Conservation (phyloP, 2,329 filamentous ascomycete species). For the Hymenoscyphus infarciens region DNA sequence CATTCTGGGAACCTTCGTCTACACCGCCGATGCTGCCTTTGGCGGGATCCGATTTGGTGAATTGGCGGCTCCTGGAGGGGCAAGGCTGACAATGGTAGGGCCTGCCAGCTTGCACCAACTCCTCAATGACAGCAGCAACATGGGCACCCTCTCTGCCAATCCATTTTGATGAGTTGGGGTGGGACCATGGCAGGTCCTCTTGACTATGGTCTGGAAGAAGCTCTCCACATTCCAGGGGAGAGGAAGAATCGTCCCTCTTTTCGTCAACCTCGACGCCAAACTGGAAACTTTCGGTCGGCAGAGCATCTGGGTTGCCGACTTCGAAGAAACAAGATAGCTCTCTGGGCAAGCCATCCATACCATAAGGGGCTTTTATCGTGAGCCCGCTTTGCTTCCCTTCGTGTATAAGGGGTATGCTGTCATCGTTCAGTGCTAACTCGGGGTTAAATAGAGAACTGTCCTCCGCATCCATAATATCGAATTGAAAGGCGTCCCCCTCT, state of each 20-base stretch:
- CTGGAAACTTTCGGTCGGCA: neutral
- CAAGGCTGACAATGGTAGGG: neutral
- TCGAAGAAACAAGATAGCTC: neutral
- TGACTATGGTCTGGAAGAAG: neutral
- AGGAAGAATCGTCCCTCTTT: neutral
- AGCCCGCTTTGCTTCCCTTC: neutral
- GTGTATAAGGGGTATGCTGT: neutral
- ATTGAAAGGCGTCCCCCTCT: neutral
- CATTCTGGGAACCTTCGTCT: neutral
- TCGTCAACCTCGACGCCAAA: neutral
- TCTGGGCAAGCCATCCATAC: neutral
- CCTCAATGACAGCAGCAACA: slow-evolving; percentile 13
- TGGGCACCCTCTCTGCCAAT: slow-evolving; percentile 8
- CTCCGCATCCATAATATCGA: neutral
- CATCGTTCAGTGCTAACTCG: neutral
- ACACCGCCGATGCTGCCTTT: neutral
- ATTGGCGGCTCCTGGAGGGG: neutral
- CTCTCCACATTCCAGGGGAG: neutral
- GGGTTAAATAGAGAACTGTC: neutral
- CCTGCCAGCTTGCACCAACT: neutral
- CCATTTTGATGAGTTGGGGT: slow-evolving; percentile 14
- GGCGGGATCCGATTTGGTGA: neutral
- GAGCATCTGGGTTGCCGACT: neutral
- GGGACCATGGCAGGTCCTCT: slow-evolving; percentile 2
- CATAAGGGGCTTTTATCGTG: neutral